These are phyloP conservation scores for Laguncularia racemosa DNA, from an alignment of 345 rosid species.

Conservation along the genomic window DNA sequence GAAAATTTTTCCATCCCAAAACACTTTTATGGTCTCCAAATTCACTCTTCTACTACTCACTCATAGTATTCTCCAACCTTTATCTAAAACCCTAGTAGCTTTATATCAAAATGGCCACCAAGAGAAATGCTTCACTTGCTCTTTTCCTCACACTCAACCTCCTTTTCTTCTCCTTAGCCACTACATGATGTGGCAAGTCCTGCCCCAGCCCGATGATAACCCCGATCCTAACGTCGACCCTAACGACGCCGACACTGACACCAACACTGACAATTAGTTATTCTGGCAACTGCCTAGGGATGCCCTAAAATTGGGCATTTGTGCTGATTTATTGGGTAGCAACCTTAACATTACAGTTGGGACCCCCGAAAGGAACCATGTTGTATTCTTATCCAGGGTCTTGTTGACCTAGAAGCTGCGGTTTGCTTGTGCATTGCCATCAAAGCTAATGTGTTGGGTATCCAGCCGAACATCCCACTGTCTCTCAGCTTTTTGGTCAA, in stretches of 20 bases:
- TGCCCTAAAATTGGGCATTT: slow-evolving; percentile 47
- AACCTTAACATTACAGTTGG: slow-evolving; percentile 42
- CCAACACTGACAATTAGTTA: slow-evolving; percentile 2
- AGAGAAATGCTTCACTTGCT: slow-evolving; percentile 9
- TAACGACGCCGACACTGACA: background rate
- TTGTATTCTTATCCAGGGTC: slow-evolving; percentile 53
- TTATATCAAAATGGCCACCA: too few relatives aligned
- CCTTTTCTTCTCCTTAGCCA: slow-evolving; percentile 30
- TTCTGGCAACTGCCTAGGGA: slow-evolving; percentile 39
- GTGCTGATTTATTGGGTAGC: slow-evolving; percentile 48
- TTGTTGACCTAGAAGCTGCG: slow-evolving; percentile 58
- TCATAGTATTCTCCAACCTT: too few relatives aligned
- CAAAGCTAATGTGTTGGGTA: slow-evolving; percentile 60
- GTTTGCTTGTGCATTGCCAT: slow-evolving; percentile 71
- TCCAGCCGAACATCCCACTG: slow-evolving; percentile 49
- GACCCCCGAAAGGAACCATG: slow-evolving; percentile 54
- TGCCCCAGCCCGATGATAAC: background rate
- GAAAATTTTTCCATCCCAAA: too few relatives aligned
- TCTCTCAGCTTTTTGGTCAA: slow-evolving; percentile 67
- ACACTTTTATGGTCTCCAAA: too few relatives aligned
- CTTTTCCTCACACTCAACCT: slow-evolving; percentile 29
- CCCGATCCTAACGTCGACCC: too few relatives aligned
- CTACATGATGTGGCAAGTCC: slow-evolving; percentile 26
- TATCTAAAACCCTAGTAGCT: too few relatives aligned
- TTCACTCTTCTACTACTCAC: too few relatives aligned